phyloP scores from a whole-genome alignment of 805 yeast genomes.

The Naumovozyma castellii region DNA sequence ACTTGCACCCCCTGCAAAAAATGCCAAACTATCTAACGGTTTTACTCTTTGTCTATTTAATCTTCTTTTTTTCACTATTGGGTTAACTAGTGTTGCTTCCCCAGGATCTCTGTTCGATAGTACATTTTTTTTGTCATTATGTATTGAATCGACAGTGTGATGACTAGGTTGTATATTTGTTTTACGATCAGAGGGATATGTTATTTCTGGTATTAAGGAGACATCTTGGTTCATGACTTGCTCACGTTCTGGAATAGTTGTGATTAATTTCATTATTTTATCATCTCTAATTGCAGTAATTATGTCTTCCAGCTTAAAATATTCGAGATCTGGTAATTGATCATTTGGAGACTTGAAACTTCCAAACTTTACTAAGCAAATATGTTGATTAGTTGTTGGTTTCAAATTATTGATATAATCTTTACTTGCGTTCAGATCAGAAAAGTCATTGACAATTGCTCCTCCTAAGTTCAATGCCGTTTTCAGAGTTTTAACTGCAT shows the following conservation, averaged over 20 bases:
- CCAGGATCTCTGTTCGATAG: not conserved
- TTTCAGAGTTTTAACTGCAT: not conserved
- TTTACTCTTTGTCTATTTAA: slow-evolving; percentile 21
- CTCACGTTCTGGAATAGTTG: too few relatives aligned
- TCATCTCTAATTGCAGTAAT: not conserved
- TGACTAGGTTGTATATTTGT: too few relatives aligned
- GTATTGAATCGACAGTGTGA: too few relatives aligned
- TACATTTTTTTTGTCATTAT: too few relatives aligned
- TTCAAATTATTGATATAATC: not conserved
- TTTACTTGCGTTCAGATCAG: not conserved
- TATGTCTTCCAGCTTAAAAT: not conserved
- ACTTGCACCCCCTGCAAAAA: slow-evolving; percentile 33
- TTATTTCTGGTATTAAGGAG: too few relatives aligned
- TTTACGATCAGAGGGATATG: too few relatives aligned
- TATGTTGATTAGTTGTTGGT: too few relatives aligned
- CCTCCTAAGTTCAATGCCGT: not conserved
- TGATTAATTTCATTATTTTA: not conserved
- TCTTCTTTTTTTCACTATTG: slow-evolving; percentile 13
- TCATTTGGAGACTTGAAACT: not conserved
- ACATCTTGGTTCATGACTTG: too few relatives aligned
- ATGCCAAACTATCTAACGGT: slow-evolving; percentile 30
- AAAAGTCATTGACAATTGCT: not conserved
- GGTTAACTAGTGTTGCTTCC: not conserved
- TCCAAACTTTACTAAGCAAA: not conserved
- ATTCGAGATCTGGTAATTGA: not conserved